Percentiles rank a stretch among this genome's conserved stretches.
Evolutionary conservation across 2,329 filamentous ascomycete genomes (phyloP).

Genomic region (Cordyceps militaris): DNA sequence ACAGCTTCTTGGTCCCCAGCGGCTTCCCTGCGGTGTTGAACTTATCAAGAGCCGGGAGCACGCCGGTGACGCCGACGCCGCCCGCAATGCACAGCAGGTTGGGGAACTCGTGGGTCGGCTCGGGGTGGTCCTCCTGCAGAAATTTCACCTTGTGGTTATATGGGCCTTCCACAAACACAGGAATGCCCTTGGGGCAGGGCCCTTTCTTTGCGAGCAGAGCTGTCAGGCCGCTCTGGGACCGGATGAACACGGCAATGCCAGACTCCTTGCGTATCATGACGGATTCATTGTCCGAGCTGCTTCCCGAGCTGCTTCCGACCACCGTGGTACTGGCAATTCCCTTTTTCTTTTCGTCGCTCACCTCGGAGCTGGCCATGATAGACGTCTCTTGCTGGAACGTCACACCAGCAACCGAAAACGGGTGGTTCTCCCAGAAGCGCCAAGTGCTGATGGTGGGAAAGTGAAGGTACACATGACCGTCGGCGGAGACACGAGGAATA

Average conservation of each 20-base stretch:
- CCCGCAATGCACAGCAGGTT: conserved; percentile 25
- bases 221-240: conserved; percentile 20
- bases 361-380: background rate
- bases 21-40: conserved; percentile 18
- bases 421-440: conserved; percentile 28
- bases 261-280: conserved; percentile 1
- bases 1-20: conserved; percentile 22
- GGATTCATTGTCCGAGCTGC: background rate
- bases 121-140: conserved; percentile 15
- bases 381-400: conserved; percentile 13
- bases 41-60: conserved; percentile 21
- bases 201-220: conserved; percentile 17
- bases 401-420: conserved; percentile 24
- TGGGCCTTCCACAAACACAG: conserved; percentile 23
- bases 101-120: conserved; percentile 17
- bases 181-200: conserved; percentile 16
- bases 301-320: background rate
- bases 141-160: conserved; percentile 21
- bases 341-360: conserved; percentile 14
- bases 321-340: background rate
- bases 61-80: conserved; percentile 26
- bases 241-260: conserved; percentile 24
- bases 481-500: conserved; percentile 19
- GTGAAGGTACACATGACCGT: conserved; percentile 25
- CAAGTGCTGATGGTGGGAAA: conserved; percentile 24